Evolutionary conservation across 805 yeast genomes (phyloP).

Genomic region (Nakazawaea holstii): DNA sequence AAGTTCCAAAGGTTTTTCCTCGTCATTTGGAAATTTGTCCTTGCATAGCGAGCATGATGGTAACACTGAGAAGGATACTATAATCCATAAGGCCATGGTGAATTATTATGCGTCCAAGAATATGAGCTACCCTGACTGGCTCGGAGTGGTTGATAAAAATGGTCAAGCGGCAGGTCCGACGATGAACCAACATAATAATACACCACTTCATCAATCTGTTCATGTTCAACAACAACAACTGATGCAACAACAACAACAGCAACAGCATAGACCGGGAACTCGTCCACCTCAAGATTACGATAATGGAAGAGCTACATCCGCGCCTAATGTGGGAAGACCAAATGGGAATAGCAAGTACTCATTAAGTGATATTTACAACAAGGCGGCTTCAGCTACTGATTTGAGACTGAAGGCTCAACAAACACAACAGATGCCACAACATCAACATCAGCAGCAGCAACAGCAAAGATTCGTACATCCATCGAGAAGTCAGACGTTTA

Average conservation of each 20-base stretch:
- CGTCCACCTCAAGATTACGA: no score
- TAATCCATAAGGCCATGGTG: conserved; percentile 25
- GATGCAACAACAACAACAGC: neutral
- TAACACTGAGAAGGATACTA: conserved; percentile 25
- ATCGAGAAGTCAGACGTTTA: neutral
- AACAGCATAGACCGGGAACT: neutral
- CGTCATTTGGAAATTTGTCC: conserved; percentile 26
- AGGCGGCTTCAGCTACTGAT: conserved; percentile 2
- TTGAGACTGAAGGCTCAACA: neutral
- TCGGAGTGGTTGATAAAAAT: conserved; percentile 12
- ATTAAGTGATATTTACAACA: conserved; percentile 11
- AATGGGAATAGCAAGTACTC: conserved; percentile 10
- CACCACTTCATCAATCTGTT: neutral
- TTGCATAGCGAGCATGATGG: conserved; percentile 29
- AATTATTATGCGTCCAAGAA: conserved; percentile 20
- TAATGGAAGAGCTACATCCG: no score
- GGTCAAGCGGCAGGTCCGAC: neutral
- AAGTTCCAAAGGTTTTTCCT: conserved; percentile 12
- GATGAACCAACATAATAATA: neutral
- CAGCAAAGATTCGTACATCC: neutral
- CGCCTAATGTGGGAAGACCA: neutral
- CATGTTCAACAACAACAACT: conserved; percentile 6
- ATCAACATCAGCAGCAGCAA: neutral
- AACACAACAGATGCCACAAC: neutral
- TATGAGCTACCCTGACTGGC: conserved; percentile 23